Conservation (phyloP, 352 stramenopile species). For the Pythium coloratum region DNA sequence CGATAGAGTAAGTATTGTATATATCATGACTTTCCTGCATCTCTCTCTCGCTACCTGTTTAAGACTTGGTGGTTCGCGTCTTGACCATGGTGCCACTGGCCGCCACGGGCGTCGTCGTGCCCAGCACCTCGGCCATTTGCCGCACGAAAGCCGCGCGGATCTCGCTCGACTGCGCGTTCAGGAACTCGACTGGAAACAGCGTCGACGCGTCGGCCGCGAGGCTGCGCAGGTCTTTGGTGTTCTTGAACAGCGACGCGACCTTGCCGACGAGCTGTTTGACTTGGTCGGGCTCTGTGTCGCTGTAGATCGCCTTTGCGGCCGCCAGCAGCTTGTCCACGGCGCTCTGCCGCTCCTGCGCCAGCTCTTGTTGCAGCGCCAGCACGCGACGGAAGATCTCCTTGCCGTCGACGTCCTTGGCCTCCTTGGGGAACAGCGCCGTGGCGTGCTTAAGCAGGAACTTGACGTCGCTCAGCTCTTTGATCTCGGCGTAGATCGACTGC, state of each 20-base stretch:
- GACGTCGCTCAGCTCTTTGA: conserved; percentile 68
- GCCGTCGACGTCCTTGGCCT: conserved; percentile 69
- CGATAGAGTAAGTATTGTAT: conserved; percentile 7
- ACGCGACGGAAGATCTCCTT: conserved; percentile 52
- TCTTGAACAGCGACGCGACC: conserved; percentile 81
- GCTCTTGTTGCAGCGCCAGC: conserved; percentile 62
- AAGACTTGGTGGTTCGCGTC: not conserved
- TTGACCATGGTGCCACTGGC: not conserved
- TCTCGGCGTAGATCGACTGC: conserved; percentile 75
- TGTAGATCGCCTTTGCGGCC: conserved; percentile 68
- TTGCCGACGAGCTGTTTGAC: conserved; percentile 50
- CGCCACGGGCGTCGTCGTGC: conserved; percentile 6
- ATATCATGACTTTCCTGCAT: not conserved
- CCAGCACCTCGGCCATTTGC: conserved; percentile 52
- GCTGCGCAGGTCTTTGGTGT: conserved; percentile 85
- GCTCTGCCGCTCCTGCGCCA: conserved; percentile 52
- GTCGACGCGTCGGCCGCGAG: conserved; percentile 70
- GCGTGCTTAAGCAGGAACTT: conserved; percentile 85
- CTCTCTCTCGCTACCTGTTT: not conserved
- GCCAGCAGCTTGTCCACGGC: conserved; percentile 70
- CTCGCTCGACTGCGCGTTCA: conserved; percentile 59
- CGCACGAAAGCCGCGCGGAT: conserved; percentile 61
- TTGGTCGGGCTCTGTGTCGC: conserved; percentile 73
- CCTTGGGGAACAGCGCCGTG: conserved; percentile 59
- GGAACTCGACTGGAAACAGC: conserved; percentile 81